Conservation (phyloP, 75 land plant genomes). For the Sequoia sempervirens region DNA sequence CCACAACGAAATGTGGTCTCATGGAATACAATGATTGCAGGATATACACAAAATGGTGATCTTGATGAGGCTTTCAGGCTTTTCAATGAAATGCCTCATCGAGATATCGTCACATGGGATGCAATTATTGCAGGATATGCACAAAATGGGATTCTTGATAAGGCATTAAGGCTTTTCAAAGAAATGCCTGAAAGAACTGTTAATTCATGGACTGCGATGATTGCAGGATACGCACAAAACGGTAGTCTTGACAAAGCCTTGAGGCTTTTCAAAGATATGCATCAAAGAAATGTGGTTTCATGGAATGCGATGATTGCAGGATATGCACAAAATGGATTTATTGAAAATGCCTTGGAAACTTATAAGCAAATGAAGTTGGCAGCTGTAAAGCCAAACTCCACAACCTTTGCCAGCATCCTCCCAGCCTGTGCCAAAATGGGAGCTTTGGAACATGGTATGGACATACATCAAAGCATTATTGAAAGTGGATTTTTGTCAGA, state of each 20-base stretch:
- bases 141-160: conserved; percentile 3
- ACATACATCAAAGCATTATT: conserved; percentile 5
- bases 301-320: not conserved
- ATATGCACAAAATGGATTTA: not conserved
- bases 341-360: not conserved
- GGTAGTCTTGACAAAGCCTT: conserved; percentile 5
- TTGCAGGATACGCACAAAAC: conserved; percentile 27
- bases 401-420: not conserved
- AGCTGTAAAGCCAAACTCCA: not conserved
- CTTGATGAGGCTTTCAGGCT: conserved; percentile 7
- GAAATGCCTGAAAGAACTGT: not conserved
- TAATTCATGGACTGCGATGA: not conserved
- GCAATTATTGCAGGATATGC: conserved; percentile 26
- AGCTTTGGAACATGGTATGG: conserved; percentile 6
- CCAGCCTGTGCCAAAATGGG: conserved; percentile 10
- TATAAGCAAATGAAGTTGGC: conserved; percentile 1
- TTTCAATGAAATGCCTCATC: conserved; percentile 15
- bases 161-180: conserved; percentile 6
- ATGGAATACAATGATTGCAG: conserved; percentile 13
- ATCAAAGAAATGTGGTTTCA: conserved; percentile 12
- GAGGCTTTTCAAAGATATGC: conserved; percentile 5
- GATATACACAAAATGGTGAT: conserved; percentile 21
- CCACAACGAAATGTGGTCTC: conserved; percentile 5
- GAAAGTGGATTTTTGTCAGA: not conserved
- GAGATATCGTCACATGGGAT: conserved; percentile 15